Percentiles rank a stretch among this genome's conserved stretches.
phyloP scores from a whole-genome alignment of 1,139 yeast species.

The Hemisphaericaspora xylanilytica region DNA sequence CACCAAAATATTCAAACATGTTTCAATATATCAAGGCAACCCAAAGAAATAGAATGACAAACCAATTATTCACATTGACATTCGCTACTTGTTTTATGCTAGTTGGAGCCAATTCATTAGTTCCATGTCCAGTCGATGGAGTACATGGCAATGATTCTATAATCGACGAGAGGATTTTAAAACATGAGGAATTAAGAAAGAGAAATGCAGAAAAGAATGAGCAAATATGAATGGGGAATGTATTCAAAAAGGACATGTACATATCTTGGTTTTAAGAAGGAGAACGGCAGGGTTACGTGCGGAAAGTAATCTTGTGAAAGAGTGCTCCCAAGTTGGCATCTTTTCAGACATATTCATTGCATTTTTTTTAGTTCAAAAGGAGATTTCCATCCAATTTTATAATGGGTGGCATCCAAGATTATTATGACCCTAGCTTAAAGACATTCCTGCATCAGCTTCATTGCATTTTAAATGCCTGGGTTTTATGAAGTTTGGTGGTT shows the following conservation, averaged over 20 bases:
- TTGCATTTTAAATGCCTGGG: neutral
- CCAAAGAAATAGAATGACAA: constrained; percentile 55
- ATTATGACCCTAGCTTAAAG: no score
- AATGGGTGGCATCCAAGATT: no score
- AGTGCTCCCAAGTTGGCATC: no score
- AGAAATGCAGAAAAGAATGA: neutral
- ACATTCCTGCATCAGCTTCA: neutral
- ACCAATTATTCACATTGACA: constrained; percentile 72
- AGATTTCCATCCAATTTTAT: neutral
- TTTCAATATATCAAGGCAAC: constrained; percentile 47
- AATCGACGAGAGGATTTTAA: constrained; percentile 28
- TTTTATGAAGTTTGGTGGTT: neutral
- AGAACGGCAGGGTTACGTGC: no score
- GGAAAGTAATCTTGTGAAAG: no score
- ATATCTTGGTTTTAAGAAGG: no score
- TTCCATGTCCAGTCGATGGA: constrained; percentile 74
- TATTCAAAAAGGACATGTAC: no score
- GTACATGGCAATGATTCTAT: constrained; percentile 45
- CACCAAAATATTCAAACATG: constrained; percentile 8
- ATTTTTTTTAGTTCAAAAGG: neutral
- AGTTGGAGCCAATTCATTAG: constrained; percentile 65
- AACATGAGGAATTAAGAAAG: constrained; percentile 12
- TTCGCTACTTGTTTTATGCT: constrained; percentile 67
- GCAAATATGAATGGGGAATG: neutral
- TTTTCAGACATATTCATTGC: neutral